Percentiles rank a stretch among this genome's conserved stretches.
Conservation (phyloP, 2,329 filamentous ascomycete genomes). For the Catunica adiposa region DNA sequence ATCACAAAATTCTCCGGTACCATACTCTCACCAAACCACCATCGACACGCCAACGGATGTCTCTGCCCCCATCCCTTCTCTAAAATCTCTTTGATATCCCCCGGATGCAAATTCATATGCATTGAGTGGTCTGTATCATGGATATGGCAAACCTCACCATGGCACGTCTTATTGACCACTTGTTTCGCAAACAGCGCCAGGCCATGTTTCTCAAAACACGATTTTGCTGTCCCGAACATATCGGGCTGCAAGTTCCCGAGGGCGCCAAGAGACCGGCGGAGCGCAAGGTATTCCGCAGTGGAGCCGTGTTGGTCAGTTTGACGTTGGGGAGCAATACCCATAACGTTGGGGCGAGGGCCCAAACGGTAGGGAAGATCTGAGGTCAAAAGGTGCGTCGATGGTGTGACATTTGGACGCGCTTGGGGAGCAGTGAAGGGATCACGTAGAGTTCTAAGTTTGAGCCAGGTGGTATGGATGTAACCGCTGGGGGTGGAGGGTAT, state of each 20-base stretch:
- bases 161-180: conserved; percentile 52
- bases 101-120: conserved; percentile 66
- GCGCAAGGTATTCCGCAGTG: conserved; percentile 34
- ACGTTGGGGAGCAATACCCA: conserved; percentile 66
- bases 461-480: conserved; percentile 56
- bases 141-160: conserved; percentile 69
- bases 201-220: conserved; percentile 70
- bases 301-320: conserved; percentile 54
- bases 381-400: conserved; percentile 24
- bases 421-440: conserved; percentile 49
- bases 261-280: conserved; percentile 35
- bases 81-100: conserved; percentile 56
- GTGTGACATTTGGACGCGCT: conserved; percentile 20
- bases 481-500: conserved; percentile 58
- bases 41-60: conserved; percentile 49
- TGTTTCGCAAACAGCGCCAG: conserved; percentile 54
- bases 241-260: conserved; percentile 32
- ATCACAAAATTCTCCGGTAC: conserved; percentile 63
- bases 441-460: conserved; percentile 53
- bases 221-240: conserved; percentile 44
- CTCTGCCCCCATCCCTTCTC: conserved; percentile 65
- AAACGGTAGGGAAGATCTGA: conserved; percentile 34
- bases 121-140: conserved; percentile 61
- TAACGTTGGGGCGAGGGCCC: conserved; percentile 49
- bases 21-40: conserved; percentile 44